A percentile compares a stretch with the other conserved stretches of the same genome.
Evolutionary conservation across 176 grass and related monocot species (phyloP).

Genomic region (Cenchrus americanus): DNA sequence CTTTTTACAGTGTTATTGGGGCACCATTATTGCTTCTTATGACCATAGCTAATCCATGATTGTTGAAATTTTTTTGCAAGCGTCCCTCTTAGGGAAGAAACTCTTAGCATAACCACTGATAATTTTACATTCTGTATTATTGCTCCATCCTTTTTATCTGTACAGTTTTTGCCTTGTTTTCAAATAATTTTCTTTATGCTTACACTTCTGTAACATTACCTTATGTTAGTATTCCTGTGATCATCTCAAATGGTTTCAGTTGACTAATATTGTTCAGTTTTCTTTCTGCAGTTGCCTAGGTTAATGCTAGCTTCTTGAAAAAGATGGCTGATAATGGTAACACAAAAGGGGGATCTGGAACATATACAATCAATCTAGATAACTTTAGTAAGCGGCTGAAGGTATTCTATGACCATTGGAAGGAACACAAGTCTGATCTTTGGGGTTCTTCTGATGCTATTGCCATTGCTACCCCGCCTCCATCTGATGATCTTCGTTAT

Average conservation of each 20-base stretch:
- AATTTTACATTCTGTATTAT: not conserved
- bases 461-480: conserved; percentile 70
- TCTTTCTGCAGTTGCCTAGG: conserved; percentile 36
- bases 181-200: not conserved
- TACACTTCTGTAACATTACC: not conserved
- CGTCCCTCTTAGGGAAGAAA: not conserved
- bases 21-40: not conserved
- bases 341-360: conserved; percentile 40
- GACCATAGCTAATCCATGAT: not conserved
- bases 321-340: conserved; percentile 56
- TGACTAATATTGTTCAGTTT: conserved; percentile 21
- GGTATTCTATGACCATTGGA: conserved; percentile 75
- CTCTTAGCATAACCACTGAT: not conserved
- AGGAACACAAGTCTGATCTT: conserved; percentile 56
- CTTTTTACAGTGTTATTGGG: conserved; percentile 11
- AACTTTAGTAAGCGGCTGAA: conserved; percentile 71
- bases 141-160: not conserved
- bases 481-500: conserved; percentile 86
- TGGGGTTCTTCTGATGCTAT: conserved; percentile 80
- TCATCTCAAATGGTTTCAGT: not conserved
- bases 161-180: not conserved
- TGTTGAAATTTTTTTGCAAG: conserved; percentile 8
- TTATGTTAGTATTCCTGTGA: not conserved
- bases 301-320: conserved; percentile 40
- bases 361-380: conserved; percentile 67